Base-by-base conservation (phyloP, 768 basidiomycete species). In the Pisolithus orientalis region DNA sequence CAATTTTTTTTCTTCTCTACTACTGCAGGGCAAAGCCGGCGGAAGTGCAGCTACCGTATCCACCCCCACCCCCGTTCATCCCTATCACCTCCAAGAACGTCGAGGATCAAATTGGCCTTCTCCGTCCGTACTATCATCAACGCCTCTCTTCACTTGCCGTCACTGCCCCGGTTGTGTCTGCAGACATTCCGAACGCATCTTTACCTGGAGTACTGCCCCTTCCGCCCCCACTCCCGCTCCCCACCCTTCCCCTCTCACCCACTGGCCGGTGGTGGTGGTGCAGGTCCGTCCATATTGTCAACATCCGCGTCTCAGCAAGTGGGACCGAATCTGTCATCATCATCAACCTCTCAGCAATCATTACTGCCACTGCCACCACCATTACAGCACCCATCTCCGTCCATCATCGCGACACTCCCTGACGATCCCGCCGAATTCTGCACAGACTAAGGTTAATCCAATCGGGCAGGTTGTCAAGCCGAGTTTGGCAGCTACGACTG, bases 101-200 rank as follows among this genome's bases (percentile, higher is more conserved):
- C 62, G 85, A 87, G 34, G 72, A 82, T 25, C 93, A 95, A 61
- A 91, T 96, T 57, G 93, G 91, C 8, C 70, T 98, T 38, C 82
- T 98, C 57, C 86, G 79, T 52, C 67, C 79, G 0, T 94, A 84
- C 71, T 95, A 87, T 60, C 77, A 83, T 42, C 60, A 65, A 27
- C 79, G 85, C 28, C 71, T 90, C 45, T 62, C 74, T 2, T 59
- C 70, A 25, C 64, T 83, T 39, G 70, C 57, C 70, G 9, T 34
- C 57, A 9, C 54, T 53, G 39, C 52, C 54, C 42, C 49, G 47
- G 24, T 54, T 42, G 47, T 57, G 38, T 39, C 62, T 55, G 21
- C 45, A 52, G 32, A 49, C 59, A 6, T 29, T 13, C 65, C 61
- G 1, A 62, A 66, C 10, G 54, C 48, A 5, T 44, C 58, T 21